These are phyloP conservation scores for Psidium friedrichsthalianum DNA, from an alignment of 345 rosid species.

Conservation along the genomic window DNA sequence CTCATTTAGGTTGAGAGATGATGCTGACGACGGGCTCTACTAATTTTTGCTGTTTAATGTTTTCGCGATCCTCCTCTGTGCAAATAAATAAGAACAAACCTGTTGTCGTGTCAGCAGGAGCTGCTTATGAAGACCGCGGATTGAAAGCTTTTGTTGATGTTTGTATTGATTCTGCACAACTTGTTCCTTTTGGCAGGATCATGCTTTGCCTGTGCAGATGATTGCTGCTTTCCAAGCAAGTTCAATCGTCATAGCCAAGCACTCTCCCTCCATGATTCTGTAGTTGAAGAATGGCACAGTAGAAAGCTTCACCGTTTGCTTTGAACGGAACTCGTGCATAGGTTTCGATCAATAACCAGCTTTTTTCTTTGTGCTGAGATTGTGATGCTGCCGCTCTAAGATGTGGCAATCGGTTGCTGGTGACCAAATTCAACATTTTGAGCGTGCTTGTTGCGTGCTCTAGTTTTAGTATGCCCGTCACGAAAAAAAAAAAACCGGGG, in stretches of 20 bases:
- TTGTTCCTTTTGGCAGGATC: background rate
- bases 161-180: background rate
- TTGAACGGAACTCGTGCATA: background rate
- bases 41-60: background rate
- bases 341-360: no score
- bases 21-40: background rate
- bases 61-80: background rate
- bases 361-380: background rate
- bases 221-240: background rate
- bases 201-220: background rate
- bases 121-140: background rate
- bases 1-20: background rate
- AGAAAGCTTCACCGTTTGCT: background rate
- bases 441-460: no score
- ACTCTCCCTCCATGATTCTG: background rate
- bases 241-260: background rate
- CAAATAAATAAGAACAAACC: background rate
- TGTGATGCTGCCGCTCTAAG: background rate
- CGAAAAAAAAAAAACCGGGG: no score
- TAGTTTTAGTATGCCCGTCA: background rate
- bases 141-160: background rate
- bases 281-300: background rate
- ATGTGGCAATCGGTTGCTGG: background rate
- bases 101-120: background rate
- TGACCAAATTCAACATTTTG: background rate